Evolutionary conservation across 495 filamentous ascomycete genomes (phyloP).

Genomic region (Neurospora cerealis): DNA sequence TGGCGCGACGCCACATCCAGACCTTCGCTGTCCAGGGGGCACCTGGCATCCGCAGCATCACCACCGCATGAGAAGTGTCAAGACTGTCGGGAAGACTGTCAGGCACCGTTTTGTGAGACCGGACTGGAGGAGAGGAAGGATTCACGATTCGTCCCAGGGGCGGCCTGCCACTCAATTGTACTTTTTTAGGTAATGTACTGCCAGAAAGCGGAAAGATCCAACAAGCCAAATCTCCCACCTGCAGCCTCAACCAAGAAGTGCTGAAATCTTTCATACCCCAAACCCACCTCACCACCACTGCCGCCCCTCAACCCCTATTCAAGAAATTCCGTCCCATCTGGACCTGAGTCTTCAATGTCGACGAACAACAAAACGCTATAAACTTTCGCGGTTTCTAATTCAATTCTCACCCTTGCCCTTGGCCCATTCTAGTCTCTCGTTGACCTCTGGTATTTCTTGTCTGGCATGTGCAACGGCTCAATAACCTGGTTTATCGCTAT

Average conservation of each 20-base stretch:
- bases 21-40: conserved; percentile 1
- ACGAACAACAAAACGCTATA: background rate
- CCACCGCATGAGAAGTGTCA: background rate
- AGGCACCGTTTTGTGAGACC: background rate
- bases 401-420: background rate
- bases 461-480: background rate
- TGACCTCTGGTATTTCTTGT: background rate
- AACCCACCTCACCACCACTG: background rate
- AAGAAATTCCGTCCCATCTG: background rate
- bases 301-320: background rate
- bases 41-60: conserved; percentile 2
- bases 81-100: background rate
- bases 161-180: background rate
- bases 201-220: conserved; percentile 4
- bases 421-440: conserved; percentile 3
- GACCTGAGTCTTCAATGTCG: background rate
- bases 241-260: background rate
- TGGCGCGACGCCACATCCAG: background rate
- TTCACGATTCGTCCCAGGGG: background rate
- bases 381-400: background rate
- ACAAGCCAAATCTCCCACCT: background rate
- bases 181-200: background rate
- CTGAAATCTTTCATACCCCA: background rate
- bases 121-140: background rate
- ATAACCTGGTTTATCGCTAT: background rate